These are phyloP conservation scores for Boeremia lycopersici DNA, from an alignment of 2,329 filamentous ascomycete species.

Conservation along the genomic window DNA sequence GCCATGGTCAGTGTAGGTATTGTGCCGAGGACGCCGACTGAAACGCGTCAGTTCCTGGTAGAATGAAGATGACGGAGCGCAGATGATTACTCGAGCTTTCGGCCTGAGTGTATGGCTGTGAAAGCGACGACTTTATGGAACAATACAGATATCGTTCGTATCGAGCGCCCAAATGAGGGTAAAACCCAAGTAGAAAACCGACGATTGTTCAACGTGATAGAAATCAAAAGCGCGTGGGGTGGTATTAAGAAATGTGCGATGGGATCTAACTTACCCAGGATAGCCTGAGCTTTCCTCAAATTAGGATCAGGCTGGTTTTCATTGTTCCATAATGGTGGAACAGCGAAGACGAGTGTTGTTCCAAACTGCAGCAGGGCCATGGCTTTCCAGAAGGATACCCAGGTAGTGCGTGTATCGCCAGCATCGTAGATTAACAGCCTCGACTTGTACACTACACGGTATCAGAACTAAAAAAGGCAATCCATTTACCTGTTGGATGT, in stretches of 20 bases:
- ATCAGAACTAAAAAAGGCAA: background rate
- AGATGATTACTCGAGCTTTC: background rate
- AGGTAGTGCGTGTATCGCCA: constrained; percentile 44
- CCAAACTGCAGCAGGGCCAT: constrained; percentile 45
- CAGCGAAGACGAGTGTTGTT: constrained; percentile 37
- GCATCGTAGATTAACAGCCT: constrained; percentile 46
- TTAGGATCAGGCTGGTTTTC: constrained; percentile 40
- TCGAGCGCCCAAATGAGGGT: background rate
- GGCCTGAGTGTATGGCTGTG: background rate
- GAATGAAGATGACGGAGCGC: background rate
- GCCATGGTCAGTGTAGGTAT: constrained; percentile 42
- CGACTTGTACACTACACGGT: constrained; percentile 28
- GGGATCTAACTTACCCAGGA: constrained; percentile 31
- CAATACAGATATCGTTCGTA: no score
- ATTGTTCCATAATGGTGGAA: constrained; percentile 42
- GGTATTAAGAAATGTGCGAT: background rate
- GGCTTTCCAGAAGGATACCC: constrained; percentile 46
- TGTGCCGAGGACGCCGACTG: constrained; percentile 38
- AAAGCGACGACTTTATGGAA: no score
- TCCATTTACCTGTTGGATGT: no score
- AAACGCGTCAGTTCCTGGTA: background rate
- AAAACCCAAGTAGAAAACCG: background rate
- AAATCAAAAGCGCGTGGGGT: background rate
- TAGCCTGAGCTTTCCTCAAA: constrained; percentile 34
- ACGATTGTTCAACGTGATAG: background rate